These are phyloP conservation scores for Scedosporium boydii DNA, from an alignment of 2,329 filamentous ascomycete genomes.

Conservation along the genomic window DNA sequence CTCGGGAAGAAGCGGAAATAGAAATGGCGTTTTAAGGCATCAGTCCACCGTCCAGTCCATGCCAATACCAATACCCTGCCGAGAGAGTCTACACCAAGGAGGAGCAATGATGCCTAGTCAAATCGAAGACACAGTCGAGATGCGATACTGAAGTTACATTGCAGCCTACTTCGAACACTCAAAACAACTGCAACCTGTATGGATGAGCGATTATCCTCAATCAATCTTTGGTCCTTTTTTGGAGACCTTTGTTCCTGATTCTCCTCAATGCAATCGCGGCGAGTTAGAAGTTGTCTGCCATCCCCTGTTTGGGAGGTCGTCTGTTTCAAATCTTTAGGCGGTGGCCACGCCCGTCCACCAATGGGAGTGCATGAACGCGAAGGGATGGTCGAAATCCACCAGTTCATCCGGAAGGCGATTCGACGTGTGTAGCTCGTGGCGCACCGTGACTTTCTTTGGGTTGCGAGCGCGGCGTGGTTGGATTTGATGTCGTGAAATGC, in stretches of 20 bases:
- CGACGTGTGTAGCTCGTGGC: not conserved
- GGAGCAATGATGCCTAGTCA: not conserved
- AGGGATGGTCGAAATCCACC: not conserved
- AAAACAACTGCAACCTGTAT: not conserved
- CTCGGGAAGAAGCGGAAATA: not conserved
- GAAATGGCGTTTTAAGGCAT: not conserved
- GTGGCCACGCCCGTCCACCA: not conserved
- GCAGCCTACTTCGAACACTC: not conserved
- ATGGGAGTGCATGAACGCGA: not conserved
- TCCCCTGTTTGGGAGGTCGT: not conserved
- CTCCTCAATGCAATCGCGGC: not conserved
- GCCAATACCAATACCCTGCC: not conserved
- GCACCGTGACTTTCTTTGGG: not conserved
- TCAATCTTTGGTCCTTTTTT: not conserved
- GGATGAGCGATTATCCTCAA: not conserved
- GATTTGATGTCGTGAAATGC: not conserved
- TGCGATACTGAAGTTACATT: not conserved
- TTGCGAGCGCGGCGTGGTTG: not conserved
- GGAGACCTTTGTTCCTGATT: not conserved
- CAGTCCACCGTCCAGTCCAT: not conserved
- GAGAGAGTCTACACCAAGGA: not conserved
- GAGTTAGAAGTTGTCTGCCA: not conserved
- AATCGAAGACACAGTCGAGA: not conserved
- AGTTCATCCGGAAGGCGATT: not conserved
- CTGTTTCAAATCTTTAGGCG: constrained; percentile 1